Percentiles rank a stretch among this genome's conserved stretches.
Evolutionary conservation across 495 filamentous ascomycete genomes (phyloP).

Genomic region (Aspergillus bertholletiae): DNA sequence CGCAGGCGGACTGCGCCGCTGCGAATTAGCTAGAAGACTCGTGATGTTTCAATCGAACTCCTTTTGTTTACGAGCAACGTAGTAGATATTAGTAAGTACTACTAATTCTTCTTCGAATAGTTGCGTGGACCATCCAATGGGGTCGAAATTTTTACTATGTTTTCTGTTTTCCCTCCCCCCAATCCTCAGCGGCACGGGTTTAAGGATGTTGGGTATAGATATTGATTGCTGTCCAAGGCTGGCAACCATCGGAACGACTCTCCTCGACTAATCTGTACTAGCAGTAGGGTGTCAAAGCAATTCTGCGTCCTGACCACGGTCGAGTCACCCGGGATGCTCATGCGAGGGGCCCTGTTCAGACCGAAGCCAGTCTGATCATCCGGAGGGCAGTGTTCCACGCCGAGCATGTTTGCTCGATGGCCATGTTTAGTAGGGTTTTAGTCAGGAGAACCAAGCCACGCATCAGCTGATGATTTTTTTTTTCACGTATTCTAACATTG

Average conservation of each 20-base stretch:
- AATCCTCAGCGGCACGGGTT: too few species aligned
- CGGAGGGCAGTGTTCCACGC: slow-evolving; percentile 19
- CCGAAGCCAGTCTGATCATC: background rate
- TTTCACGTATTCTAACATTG: too few species aligned
- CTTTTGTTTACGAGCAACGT: too few species aligned
- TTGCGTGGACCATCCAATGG: background rate
- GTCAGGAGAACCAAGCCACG: slow-evolving; percentile 7
- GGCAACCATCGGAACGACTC: too few species aligned
- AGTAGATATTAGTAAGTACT: too few species aligned
- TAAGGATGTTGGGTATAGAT: too few species aligned
- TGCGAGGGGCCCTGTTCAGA: background rate
- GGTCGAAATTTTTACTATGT: background rate
- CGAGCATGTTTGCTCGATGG: background rate
- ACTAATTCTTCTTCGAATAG: too few species aligned
- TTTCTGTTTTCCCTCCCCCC: background rate
- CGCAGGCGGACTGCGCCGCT: background rate
- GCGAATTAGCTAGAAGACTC: background rate
- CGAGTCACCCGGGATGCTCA: slow-evolving; percentile 7
- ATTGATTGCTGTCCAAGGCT: too few species aligned
- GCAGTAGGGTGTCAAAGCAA: too few species aligned
- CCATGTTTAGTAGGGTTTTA: background rate
- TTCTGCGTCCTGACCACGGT: background rate
- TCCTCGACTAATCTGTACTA: too few species aligned
- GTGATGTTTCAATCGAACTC: too few species aligned
- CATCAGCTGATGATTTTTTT: slow-evolving; percentile 5